Base-by-base conservation (phyloP, 208 protist genomes). In the Leishmania braziliensis region DNA sequence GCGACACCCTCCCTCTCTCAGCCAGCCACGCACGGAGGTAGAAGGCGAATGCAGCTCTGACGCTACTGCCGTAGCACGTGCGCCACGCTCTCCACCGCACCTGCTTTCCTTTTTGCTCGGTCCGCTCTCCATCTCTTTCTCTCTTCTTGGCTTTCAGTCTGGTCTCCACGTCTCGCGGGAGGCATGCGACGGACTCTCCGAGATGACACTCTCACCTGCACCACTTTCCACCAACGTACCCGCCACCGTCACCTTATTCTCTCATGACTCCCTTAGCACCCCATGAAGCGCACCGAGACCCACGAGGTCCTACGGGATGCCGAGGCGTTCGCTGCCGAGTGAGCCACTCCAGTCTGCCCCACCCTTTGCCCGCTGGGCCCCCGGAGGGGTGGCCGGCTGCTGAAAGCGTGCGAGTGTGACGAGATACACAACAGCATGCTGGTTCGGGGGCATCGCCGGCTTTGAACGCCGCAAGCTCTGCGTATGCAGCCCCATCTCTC, bases 401-500 rank as follows among this genome's bases (percentile, higher is more conserved):
- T 75, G 51, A 82, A 79, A 66, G 82, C 71, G 3, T 33, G 20
- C 6, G 53, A 77, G n/a, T 39, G 54, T 2, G 8, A 65, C n/a
- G 33, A 62, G 73, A 26, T 46, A 23, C 39, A 56, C 56, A 65
- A 86, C 51, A 82, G 66, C 74, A 80, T 79, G 74, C 73, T 80
- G 33, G 82, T 65, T 39, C 51, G 76, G 78, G 74, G 78, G 69
- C 62, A 86, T 77, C 73, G 75, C 78, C 53, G 82, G 79, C 77
- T 82, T 82, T 53, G 75, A 54, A 39, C 76, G 81, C 43, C 39
- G 76, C 48, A 71, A 81, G 60, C 81, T 85, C 77, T 14, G 33
- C 54, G 62, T 75, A 71, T 78, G 75, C 76, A 77, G 76, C 16
- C 68, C 77, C 60, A 76, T 43, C 78, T 12, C 68, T 84, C 56